Conservation (phyloP, 1,284 basidiomycete species). For the Moesziomyces sp. region DNA sequence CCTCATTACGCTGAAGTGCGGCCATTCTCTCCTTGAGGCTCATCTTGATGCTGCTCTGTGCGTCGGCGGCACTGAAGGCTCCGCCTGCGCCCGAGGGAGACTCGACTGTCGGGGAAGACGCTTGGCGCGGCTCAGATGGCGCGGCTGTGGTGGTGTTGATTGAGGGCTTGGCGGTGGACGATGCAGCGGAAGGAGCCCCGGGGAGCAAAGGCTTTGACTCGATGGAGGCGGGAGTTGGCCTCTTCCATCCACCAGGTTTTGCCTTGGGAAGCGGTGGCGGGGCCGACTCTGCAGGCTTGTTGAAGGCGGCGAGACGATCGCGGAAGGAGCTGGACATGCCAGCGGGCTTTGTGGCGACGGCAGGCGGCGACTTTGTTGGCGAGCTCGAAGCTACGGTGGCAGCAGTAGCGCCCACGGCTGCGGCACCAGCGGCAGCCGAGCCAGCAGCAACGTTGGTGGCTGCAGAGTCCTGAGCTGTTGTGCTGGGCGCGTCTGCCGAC, state of each 20-base stretch:
- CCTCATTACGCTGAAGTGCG: constrained; percentile 61
- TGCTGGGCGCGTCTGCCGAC: background rate
- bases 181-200: constrained; percentile 18
- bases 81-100: constrained; percentile 12
- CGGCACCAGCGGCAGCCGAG: constrained; percentile 7
- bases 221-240: constrained; percentile 46
- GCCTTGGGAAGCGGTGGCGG: constrained; percentile 59
- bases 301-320: constrained; percentile 66
- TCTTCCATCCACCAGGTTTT: constrained; percentile 64
- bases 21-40: constrained; percentile 67
- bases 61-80: constrained; percentile 62
- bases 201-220: constrained; percentile 60
- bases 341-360: constrained; percentile 49
- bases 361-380: constrained; percentile 39
- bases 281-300: constrained; percentile 55
- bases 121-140: constrained; percentile 6
- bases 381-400: constrained; percentile 8
- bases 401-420: constrained; percentile 4
- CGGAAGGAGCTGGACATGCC: constrained; percentile 59
- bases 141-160: background rate
- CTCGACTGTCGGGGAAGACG: constrained; percentile 24
- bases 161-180: constrained; percentile 17
- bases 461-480: constrained; percentile 3
- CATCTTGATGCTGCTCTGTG: constrained; percentile 65
- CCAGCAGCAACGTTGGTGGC: constrained; percentile 4